phyloP scores from a whole-genome alignment of 805 yeast genomes.

The Yamadazyma sp. region DNA sequence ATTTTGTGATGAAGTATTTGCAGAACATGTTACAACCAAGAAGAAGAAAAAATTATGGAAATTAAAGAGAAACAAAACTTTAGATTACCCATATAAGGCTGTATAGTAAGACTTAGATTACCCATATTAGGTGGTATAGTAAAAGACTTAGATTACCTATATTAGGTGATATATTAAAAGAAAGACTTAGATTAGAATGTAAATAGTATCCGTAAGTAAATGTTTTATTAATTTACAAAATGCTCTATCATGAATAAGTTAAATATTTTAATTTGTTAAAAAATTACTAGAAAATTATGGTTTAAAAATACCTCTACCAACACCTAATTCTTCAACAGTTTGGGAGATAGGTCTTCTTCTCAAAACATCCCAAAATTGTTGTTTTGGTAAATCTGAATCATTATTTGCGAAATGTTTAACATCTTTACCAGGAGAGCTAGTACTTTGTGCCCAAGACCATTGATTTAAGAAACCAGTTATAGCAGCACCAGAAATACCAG shows the following conservation, averaged over 20 bases:
- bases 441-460: slow-evolving; percentile 39
- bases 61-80: slow-evolving; percentile 67
- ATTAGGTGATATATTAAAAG: too few species aligned
- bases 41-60: slow-evolving; percentile 92
- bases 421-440: slow-evolving; percentile 36
- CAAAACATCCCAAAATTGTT: slow-evolving; percentile 75
- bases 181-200: too few species aligned
- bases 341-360: slow-evolving; percentile 80
- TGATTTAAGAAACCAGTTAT: slow-evolving; percentile 37
- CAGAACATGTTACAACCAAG: slow-evolving; percentile 77
- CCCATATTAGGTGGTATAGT: slow-evolving; percentile 5
- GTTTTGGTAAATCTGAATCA: slow-evolving; percentile 31
- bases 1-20: slow-evolving; percentile 77
- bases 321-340: slow-evolving; percentile 74
- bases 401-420: slow-evolving; percentile 39
- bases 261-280: too few species aligned
- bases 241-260: too few species aligned
- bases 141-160: not conserved
- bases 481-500: slow-evolving; percentile 40
- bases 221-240: too few species aligned
- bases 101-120: too few species aligned
- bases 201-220: too few species aligned
- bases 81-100: slow-evolving; percentile 88
- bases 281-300: too few species aligned
- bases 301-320: slow-evolving; percentile 55